Evolutionary conservation across 768 basidiomycete species (phyloP), one percentile per base, ranked within the genome.

Genomic region (Sarcodon sp.): DNA sequence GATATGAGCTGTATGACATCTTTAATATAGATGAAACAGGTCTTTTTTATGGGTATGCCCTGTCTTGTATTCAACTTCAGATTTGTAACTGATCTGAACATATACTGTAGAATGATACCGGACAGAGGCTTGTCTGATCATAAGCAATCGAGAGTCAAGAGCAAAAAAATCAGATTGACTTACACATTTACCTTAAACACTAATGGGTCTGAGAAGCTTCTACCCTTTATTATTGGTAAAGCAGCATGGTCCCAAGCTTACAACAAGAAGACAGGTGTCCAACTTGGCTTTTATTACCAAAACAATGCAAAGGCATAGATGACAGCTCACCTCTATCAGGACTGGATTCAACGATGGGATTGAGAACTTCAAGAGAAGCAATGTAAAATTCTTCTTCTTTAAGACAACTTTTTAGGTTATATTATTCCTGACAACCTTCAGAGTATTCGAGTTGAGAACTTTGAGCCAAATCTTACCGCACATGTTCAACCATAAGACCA

Each of bases 261-360:
- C 53, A 57, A 57, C 33, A 60, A 59, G 38, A 51, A 55, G 37
- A 47, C 47, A 18, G 57, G 50, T 2, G 46, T 35, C 13, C 47
- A 57, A 34, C 53, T 34, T n/a, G 63, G 62, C 2, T 64, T 67
- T 49, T 61, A 66, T 56, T 71, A 70, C 49, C 49, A 55, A 3
- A 59, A 62, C 51, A 68, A 69, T 55, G 61, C 56, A 50, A 69
- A 56, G 46, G 61, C 64, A 4, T 69, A 67, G 67, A 69, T 70
- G 69, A 69, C 58, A 39, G 21, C 51, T 12, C 50, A 50, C 4
- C 45, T 67, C 1, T 70, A 63, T 50, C 53, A 67, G 49, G 63
- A 66, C 59, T 68, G 55, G 48, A 50, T 66, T 45, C 58, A 54
- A 39, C 41, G 51, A 10, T 47, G 57, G 39, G 59, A 65, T 47